These are phyloP conservation scores for Sarocladium brachiariae DNA, from an alignment of 2,329 filamentous ascomycete genomes.

Conservation along the genomic window DNA sequence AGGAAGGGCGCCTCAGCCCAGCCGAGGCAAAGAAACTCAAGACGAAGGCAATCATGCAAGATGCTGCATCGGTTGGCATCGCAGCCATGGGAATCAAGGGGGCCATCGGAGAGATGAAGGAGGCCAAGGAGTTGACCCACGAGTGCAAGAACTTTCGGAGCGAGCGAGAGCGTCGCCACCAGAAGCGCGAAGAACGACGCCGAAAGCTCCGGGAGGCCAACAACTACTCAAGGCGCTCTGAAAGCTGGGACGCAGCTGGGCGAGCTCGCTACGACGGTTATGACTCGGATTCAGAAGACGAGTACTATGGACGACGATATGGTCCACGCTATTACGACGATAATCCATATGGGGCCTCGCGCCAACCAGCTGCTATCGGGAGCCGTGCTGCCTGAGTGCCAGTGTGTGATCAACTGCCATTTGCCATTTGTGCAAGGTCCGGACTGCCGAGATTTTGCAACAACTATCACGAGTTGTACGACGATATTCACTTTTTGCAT, in stretches of 20 bases:
- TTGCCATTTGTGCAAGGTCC: neutral
- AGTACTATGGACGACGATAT: conserved; percentile 13
- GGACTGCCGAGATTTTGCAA: conserved; percentile 4
- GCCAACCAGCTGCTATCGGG: conserved; percentile 27
- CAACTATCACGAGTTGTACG: conserved; percentile 5
- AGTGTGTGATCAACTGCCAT: neutral
- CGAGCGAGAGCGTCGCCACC: conserved; percentile 43
- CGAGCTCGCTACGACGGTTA: conserved; percentile 31
- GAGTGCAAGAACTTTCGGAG: conserved; percentile 42
- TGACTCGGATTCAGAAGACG: conserved; percentile 30
- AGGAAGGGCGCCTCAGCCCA: conserved; percentile 43
- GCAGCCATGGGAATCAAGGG: conserved; percentile 52
- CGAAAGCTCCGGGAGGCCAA: conserved; percentile 22
- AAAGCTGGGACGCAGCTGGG: conserved; percentile 31
- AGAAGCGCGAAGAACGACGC: conserved; percentile 35
- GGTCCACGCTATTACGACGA: conserved; percentile 40
- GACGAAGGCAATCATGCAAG: conserved; percentile 48
- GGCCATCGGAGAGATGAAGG: conserved; percentile 49
- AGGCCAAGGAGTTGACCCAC: conserved; percentile 42
- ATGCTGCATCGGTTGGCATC: conserved; percentile 52
- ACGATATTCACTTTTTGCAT: neutral
- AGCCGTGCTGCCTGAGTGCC: neutral
- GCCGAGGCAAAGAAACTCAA: conserved; percentile 50
- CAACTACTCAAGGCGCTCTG: conserved; percentile 33
- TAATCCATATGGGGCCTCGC: conserved; percentile 36